Conservation (phyloP, 768 basidiomycete species). For the Pholiota molesta region DNA sequence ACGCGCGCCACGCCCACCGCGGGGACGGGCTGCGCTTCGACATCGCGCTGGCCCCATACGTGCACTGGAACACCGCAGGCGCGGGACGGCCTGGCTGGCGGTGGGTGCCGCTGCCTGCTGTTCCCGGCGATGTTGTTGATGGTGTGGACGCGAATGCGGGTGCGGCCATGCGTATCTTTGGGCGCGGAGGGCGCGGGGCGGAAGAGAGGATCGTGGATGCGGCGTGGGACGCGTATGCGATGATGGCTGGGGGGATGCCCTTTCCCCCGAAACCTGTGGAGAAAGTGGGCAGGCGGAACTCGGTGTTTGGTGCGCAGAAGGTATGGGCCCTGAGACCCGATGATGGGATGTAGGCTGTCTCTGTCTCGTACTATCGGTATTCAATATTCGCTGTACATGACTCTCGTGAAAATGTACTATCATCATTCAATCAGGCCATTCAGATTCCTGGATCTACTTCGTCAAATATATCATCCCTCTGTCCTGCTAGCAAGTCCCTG, state of each 20-base stretch:
- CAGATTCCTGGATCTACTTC: no score
- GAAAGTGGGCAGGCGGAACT: neutral
- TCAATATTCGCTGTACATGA: no score
- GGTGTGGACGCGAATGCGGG: no score
- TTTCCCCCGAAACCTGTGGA: no score
- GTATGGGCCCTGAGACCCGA: neutral
- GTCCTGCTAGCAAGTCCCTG: constrained; percentile 7
- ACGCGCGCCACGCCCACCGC: constrained; percentile 1
- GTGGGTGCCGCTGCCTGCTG: neutral
- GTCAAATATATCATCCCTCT: neutral
- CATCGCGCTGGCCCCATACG: neutral
- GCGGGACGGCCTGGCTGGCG: neutral
- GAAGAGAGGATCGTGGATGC: no score
- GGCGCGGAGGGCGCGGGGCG: neutral
- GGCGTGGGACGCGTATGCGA: no score
- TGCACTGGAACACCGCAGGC: neutral
- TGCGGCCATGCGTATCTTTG: no score
- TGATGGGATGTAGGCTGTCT: neutral
- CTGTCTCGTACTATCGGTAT: no score
- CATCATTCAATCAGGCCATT: no score
- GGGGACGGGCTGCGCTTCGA: constrained; percentile 1
- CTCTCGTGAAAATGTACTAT: no score
- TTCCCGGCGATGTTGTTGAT: neutral
- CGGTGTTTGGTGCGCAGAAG: neutral
- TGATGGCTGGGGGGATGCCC: no score